Evolutionary conservation across 1,139 yeast species (phyloP).

Genomic region (Kodamaea sp.): DNA sequence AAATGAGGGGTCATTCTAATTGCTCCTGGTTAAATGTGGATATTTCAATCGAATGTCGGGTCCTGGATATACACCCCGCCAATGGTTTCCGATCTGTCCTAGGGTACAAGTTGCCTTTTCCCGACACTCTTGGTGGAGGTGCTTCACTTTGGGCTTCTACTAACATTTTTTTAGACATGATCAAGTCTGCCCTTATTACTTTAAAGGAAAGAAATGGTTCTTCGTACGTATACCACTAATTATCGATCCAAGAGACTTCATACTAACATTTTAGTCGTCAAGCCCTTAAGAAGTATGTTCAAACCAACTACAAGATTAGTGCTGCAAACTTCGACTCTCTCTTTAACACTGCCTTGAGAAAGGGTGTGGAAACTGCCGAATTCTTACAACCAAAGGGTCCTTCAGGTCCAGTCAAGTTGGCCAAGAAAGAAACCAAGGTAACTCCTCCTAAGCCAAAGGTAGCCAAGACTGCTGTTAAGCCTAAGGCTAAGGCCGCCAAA

Average conservation of each 20-base stretch:
- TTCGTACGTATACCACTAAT: conserved; percentile 43
- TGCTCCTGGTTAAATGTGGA: too few relatives aligned
- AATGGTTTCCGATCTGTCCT: too few relatives aligned
- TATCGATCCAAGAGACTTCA: too few relatives aligned
- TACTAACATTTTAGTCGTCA: conserved; percentile 49
- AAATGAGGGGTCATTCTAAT: too few relatives aligned
- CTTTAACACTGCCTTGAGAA: conserved; percentile 77
- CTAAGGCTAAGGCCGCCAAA: conserved; percentile 21
- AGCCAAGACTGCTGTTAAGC: conserved; percentile 19
- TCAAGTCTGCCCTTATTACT: conserved; percentile 68
- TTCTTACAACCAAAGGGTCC: conserved; percentile 89
- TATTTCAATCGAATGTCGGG: too few relatives aligned
- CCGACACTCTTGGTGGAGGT: too few relatives aligned
- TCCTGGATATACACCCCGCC: too few relatives aligned
- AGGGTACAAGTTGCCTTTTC: too few relatives aligned
- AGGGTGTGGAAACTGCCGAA: conserved; percentile 76
- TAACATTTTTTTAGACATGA: conserved; percentile 59
- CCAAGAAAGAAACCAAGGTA: conserved; percentile 41
- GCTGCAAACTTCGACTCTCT: conserved; percentile 70
- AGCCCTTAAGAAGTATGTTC: conserved; percentile 74
- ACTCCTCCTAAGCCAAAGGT: conserved; percentile 4
- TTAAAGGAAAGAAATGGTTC: conserved; percentile 86
- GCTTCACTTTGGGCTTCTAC: too few relatives aligned
- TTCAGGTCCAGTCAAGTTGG: conserved; percentile 69
- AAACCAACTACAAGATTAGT: conserved; percentile 58